Conservation (phyloP, 2,329 filamentous ascomycete species). For the Hirsutella thompsonii region DNA sequence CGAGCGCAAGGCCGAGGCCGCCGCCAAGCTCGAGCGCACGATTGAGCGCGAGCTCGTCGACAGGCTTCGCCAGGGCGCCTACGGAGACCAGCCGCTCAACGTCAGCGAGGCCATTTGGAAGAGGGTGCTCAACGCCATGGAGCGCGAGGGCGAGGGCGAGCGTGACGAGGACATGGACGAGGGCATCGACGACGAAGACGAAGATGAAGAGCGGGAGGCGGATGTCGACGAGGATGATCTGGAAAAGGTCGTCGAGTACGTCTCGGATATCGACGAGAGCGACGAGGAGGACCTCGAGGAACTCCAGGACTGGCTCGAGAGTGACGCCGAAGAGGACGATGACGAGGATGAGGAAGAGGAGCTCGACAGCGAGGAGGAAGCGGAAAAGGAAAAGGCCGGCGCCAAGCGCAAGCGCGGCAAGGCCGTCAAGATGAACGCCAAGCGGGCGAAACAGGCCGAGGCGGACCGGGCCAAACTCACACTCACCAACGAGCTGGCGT, state of each 20-base stretch:
- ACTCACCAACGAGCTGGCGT: slow-evolving; percentile 28
- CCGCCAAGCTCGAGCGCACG: slow-evolving; percentile 86
- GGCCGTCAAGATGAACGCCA: slow-evolving; percentile 32
- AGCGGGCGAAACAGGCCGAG: slow-evolving; percentile 42
- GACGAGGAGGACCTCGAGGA: slow-evolving; percentile 68
- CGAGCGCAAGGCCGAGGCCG: slow-evolving; percentile 64
- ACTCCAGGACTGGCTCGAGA: slow-evolving; percentile 87
- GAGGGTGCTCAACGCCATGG: slow-evolving; percentile 84
- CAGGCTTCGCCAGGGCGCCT: slow-evolving; percentile 78
- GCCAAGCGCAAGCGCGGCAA: slow-evolving; percentile 41
- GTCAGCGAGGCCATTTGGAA: slow-evolving; percentile 95
- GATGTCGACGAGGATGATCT: slow-evolving; percentile 59
- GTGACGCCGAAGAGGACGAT: slow-evolving; percentile 46
- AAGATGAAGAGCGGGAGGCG: slow-evolving; percentile 41
- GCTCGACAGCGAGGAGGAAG: slow-evolving; percentile 44
- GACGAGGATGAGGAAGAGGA: slow-evolving; percentile 38
- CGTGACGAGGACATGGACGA: slow-evolving; percentile 82
- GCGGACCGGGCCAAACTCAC: slow-evolving; percentile 48
- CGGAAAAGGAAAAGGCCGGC: slow-evolving; percentile 39
- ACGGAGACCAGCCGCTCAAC: slow-evolving; percentile 89
- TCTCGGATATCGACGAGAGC: slow-evolving; percentile 78
- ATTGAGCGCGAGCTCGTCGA: slow-evolving; percentile 95
- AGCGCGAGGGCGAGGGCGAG: slow-evolving; percentile 71
- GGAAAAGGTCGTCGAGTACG: slow-evolving; percentile 76
- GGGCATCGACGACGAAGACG: slow-evolving; percentile 68